Conservation (phyloP, 306 rosid genomes). For the Sechiopsis laciniata region DNA sequence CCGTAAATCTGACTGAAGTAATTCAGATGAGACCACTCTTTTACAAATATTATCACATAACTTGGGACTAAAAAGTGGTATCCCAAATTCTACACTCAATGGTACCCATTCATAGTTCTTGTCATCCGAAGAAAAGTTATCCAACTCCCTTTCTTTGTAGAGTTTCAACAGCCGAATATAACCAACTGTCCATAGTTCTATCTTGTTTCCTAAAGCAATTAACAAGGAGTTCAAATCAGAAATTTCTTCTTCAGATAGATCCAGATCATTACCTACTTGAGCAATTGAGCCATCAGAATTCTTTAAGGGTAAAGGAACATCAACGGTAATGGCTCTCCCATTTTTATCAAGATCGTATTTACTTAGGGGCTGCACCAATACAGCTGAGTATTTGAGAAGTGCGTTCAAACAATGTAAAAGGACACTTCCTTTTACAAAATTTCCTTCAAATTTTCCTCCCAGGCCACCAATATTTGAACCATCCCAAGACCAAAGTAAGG, state of each 20-base stretch:
- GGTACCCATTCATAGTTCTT: constrained; percentile 89
- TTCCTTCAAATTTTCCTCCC: constrained; percentile 84
- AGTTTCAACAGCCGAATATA: constrained; percentile 74
- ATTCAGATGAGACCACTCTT: constrained; percentile 69
- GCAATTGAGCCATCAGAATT: constrained; percentile 69
- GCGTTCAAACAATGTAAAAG: constrained; percentile 89
- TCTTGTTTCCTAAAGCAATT: constrained; percentile 50
- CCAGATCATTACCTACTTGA: constrained; percentile 57
- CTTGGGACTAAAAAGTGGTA: constrained; percentile 82
- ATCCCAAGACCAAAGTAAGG: constrained; percentile 96
- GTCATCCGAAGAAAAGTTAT: constrained; percentile 39
- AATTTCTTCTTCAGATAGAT: constrained; percentile 53
- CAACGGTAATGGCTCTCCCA: constrained; percentile 65
- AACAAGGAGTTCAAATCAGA: constrained; percentile 54
- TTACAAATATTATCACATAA: constrained; percentile 65
- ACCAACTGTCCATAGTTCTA: constrained; percentile 78
- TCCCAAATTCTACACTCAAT: constrained; percentile 81
- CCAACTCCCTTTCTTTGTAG: constrained; percentile 43
- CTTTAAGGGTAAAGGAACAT: constrained; percentile 85
- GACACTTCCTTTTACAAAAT: constrained; percentile 65
- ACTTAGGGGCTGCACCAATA: constrained; percentile 80
- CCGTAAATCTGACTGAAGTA: constrained; percentile 71
- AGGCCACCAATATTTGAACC: constrained; percentile 74
- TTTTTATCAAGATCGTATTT: constrained; percentile 61
- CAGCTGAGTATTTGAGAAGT: constrained; percentile 78